Evolutionary conservation across 208 protist genomes (phyloP).

Genomic region (Lotmaria passim): DNA sequence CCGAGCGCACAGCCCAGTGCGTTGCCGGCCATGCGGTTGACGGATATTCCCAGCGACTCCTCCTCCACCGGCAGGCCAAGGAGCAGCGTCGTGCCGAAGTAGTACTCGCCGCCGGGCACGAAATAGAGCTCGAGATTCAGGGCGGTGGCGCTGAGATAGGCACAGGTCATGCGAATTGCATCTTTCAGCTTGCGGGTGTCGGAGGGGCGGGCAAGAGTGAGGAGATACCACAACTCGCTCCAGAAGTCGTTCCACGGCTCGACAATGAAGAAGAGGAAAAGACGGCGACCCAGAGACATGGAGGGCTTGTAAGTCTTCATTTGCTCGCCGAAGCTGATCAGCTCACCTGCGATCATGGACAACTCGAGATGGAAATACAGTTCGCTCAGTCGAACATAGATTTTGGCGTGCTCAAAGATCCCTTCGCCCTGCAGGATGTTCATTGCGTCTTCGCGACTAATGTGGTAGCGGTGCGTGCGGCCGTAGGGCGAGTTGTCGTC

Average conservation of each 20-base stretch:
- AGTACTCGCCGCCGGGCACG: conserved; percentile 35
- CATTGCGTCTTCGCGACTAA: not conserved
- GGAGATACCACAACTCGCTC: conserved; percentile 40
- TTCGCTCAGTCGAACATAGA: conserved; percentile 36
- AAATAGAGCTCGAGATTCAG: conserved; percentile 51
- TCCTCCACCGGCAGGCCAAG: conserved; percentile 57
- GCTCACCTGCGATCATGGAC: conserved; percentile 40
- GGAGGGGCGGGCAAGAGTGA: conserved; percentile 45
- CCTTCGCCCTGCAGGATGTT: not conserved
- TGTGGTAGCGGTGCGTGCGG: conserved; percentile 9
- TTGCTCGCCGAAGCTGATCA: conserved; percentile 36
- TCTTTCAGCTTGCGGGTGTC: conserved; percentile 58
- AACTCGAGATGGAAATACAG: conserved; percentile 41
- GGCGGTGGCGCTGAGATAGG: conserved; percentile 39
- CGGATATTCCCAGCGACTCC: conserved; percentile 38
- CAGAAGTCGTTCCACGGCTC: conserved; percentile 58
- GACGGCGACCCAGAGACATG: conserved; percentile 26
- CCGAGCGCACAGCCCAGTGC: conserved; percentile 41
- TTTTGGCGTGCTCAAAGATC: conserved; percentile 23
- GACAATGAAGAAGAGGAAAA: conserved; percentile 43
- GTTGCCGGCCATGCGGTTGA: conserved; percentile 41
- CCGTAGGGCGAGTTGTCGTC: conserved; percentile 15
- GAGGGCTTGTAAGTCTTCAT: conserved; percentile 45
- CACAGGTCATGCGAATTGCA: conserved; percentile 55
- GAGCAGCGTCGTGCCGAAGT: conserved; percentile 61